Evolutionary conservation across 163 green algal genomes (phyloP).

Genomic region (Scenedesmus sp.): DNA sequence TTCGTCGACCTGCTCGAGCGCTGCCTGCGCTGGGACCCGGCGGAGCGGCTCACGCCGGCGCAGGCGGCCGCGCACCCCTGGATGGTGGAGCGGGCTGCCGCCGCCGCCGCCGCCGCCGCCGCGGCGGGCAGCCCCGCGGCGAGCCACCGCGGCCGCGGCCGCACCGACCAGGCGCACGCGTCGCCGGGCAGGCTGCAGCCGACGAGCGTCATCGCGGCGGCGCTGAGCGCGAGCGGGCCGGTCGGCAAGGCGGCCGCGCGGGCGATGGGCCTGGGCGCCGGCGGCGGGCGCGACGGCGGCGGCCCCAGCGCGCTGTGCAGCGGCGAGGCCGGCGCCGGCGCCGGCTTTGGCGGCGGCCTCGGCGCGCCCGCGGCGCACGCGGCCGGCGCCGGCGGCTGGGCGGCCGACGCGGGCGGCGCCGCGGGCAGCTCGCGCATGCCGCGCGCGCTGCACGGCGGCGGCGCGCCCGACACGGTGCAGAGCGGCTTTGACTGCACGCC

Average conservation of each 20-base stretch:
- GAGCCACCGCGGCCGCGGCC: not conserved
- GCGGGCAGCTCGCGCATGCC: not conserved
- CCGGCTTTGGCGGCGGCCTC: not conserved
- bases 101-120: not conserved
- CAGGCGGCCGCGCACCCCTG: slow-evolving; percentile 75
- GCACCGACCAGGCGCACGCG: not conserved
- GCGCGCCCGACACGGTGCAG: slow-evolving; percentile 8
- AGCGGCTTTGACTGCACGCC: slow-evolving; percentile 40
- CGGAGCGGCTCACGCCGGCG: slow-evolving; percentile 68
- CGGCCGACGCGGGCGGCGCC: not conserved
- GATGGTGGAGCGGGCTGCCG: slow-evolving; percentile 51
- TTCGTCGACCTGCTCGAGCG: slow-evolving; percentile 72
- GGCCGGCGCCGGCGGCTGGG: not conserved
- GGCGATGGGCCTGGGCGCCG: not conserved
- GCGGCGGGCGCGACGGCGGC: not conserved
- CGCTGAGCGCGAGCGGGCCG: not conserved
- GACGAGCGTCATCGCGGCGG: not conserved
- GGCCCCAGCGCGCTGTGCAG: slow-evolving; percentile 7
- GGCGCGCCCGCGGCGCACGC: not conserved
- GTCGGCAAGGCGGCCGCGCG: not conserved
- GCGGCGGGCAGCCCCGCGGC: slow-evolving; percentile 31
- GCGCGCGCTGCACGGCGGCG: not conserved
- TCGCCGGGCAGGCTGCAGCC: slow-evolving; percentile 11
- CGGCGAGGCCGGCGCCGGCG: slow-evolving; percentile 13
- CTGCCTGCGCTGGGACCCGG: slow-evolving; percentile 75